Evolutionary conservation across 148 eudicot species (phyloP).

Genomic region (Simmondsia chinensis): DNA sequence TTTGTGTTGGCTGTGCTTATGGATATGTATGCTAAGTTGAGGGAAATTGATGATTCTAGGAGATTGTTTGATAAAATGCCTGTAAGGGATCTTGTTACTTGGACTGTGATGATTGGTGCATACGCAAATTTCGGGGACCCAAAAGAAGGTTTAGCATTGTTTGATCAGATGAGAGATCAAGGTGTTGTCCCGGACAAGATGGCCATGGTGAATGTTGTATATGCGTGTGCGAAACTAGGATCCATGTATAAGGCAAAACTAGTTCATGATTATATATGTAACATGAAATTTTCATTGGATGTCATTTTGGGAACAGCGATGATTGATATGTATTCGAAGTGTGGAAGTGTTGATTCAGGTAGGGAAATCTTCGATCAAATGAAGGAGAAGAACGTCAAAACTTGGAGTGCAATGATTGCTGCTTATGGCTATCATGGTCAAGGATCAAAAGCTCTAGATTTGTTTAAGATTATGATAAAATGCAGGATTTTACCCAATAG

Average conservation of each 20-base stretch:
- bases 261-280: constrained; percentile 8
- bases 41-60: constrained; percentile 9
- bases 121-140: constrained; percentile 19
- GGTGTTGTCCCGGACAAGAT: constrained; percentile 14
- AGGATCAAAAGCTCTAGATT: constrained; percentile 15
- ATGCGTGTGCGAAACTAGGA: constrained; percentile 20
- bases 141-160: constrained; percentile 10
- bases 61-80: constrained; percentile 17
- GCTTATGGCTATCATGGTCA: constrained; percentile 21
- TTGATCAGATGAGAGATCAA: constrained; percentile 12
- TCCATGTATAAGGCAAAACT: constrained; percentile 15
- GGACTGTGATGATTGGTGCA: constrained; percentile 27
- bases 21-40: constrained; percentile 16
- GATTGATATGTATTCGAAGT: constrained; percentile 30
- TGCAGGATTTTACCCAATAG: constrained; percentile 13
- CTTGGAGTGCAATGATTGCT: constrained; percentile 22
- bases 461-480: constrained; percentile 13
- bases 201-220: constrained; percentile 17
- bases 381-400: constrained; percentile 12
- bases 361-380: constrained; percentile 15
- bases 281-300: constrained; percentile 10
- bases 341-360: constrained; percentile 18
- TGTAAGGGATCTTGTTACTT: constrained; percentile 19
- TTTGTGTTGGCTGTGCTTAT: constrained; percentile 11
- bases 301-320: constrained; percentile 13